These are phyloP conservation scores for Phytophthora hibernalis DNA, from an alignment of 352 stramenopile species.

Conservation along the genomic window DNA sequence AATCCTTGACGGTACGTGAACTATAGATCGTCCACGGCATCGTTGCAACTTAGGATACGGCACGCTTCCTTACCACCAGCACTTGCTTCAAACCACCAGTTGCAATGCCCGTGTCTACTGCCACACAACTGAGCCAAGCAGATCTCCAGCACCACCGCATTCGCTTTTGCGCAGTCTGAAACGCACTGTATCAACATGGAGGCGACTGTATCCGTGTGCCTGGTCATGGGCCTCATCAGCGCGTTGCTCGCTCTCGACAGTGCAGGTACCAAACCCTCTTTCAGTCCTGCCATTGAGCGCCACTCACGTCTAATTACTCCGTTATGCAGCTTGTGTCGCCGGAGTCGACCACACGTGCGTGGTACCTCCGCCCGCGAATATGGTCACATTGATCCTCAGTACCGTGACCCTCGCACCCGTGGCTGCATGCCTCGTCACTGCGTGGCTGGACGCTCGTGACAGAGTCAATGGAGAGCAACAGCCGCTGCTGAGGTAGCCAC, in stretches of 20 bases:
- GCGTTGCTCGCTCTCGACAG: conserved; percentile 50
- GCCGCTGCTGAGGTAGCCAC: conserved; percentile 41
- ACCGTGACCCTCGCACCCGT: conserved; percentile 55
- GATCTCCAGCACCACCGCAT: not conserved
- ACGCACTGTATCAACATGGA: conserved; percentile 42
- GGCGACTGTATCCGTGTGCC: conserved; percentile 54
- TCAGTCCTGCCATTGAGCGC: not conserved
- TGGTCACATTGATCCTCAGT: conserved; percentile 70
- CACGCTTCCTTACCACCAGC: conserved; percentile 21
- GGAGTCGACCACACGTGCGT: conserved; percentile 47
- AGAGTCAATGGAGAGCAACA: conserved; percentile 25
- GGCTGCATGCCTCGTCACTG: conserved; percentile 41
- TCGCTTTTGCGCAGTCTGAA: conserved; percentile 3
- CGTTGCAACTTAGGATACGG: no score
- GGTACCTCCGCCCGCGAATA: conserved; percentile 52
- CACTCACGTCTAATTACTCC: not conserved
- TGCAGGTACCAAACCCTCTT: conserved; percentile 25
- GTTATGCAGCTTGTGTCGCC: conserved; percentile 38
- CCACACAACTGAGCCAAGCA: not conserved
- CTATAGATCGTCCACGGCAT: no score
- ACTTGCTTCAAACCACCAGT: not conserved
- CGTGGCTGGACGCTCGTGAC: conserved; percentile 43
- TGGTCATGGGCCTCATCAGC: conserved; percentile 47
- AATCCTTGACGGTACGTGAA: no score
- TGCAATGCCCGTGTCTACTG: not conserved